Evolutionary conservation across 805 yeast genomes (phyloP), one percentile per base, ranked within the genome.

Genomic region (Schizosaccharomyces osmophilus): DNA sequence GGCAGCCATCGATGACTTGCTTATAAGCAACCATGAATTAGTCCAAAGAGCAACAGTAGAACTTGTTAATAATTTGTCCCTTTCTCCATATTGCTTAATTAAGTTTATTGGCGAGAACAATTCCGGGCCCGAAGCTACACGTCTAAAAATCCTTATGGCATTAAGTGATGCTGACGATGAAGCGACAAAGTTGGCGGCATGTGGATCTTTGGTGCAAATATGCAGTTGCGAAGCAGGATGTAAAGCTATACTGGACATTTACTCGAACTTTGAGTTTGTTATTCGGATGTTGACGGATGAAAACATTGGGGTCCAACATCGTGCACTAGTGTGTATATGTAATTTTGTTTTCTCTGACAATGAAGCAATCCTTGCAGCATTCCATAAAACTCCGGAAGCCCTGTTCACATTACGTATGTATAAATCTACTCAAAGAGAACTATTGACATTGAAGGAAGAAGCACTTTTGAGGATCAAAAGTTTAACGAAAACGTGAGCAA

Each of bases 1-100:
- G 78, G 66, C 74, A 0, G 73, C 73, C 32, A 73, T 83, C 15
- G 79, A 77, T 63, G 68, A 69, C 36, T 65, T 73, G 22, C 66
- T 80, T 64, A 64, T 79, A 11, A 17, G 19, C 13, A 51, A 17
- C 13, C 22, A 51, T 29, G 19, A 22, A 22, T 75, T 74, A 61
- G 69, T 85, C 3, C 86, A 82, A 67, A 73, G 79, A 60, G 80
- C 86, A 0, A 65, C 82, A 0, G 73, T 84, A 70, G 88, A 85
- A 66, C 36, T 51, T 22, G 8, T 51, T 9, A 51, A 51, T 17
- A 51, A 51, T 29, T 29, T 51, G 19, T 51, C 57, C 0, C 26
- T 51, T 19, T 51, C 57, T 17, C 31, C 57, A 19, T 24, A 22
- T 11, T 51, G 57, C n/a, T 26, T 51, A 29, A 29, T 24, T 9